Conservation (phyloP, 345 rosid species). For the Raphanus sativus region DNA sequence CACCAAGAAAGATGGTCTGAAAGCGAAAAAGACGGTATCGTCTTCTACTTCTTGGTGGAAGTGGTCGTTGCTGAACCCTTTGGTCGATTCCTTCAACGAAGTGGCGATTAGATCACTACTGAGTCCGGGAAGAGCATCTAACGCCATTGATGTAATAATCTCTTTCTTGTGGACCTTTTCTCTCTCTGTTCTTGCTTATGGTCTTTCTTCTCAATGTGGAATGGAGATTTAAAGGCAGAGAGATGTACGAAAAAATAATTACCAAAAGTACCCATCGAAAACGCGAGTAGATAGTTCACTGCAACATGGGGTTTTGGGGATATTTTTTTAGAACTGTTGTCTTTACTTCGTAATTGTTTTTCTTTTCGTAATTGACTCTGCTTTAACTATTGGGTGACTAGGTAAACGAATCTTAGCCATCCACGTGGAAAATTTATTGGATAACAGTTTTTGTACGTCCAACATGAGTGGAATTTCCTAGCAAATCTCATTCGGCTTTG, state of each 20-base stretch:
- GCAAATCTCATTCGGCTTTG: constrained; percentile 1
- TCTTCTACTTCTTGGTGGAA: constrained; percentile 33
- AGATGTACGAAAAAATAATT: neutral
- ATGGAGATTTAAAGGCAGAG: neutral
- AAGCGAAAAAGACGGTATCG: constrained; percentile 41
- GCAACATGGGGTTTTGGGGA: neutral
- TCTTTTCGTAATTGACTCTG: neutral
- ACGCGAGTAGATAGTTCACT: neutral
- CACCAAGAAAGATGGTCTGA: constrained; percentile 52
- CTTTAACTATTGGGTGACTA: constrained; percentile 1
- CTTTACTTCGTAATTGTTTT: neutral
- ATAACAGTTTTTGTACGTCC: neutral
- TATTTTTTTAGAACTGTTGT: neutral
- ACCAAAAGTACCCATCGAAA: constrained; percentile 10
- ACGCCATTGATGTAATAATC: constrained; percentile 20
- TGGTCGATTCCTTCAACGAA: constrained; percentile 43
- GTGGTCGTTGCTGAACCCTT: constrained; percentile 36
- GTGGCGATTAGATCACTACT: constrained; percentile 42
- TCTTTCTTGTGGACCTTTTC: neutral
- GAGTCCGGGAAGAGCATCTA: constrained; percentile 33
- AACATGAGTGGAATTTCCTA: constrained; percentile 16
- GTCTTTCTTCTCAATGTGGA: neutral
- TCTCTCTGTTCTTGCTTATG: constrained; percentile 3
- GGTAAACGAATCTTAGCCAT: neutral
- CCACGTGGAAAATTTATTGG: neutral